phyloP scores from a whole-genome alignment of 164 flowering plant genomes.

The Chloranthus sessilifolius region DNA sequence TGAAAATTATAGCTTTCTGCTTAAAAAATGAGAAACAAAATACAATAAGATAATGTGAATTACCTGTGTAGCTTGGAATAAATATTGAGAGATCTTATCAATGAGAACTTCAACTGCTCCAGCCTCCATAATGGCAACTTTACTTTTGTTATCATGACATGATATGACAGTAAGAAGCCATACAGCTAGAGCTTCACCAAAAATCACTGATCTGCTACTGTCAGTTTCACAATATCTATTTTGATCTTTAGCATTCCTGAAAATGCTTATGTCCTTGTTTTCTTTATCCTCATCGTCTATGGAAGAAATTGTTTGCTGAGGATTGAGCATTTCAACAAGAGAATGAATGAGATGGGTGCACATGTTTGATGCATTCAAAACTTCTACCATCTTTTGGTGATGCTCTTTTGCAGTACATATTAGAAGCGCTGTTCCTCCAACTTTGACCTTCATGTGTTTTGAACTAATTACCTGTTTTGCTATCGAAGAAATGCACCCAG shows the following conservation, averaged over 20 bases:
- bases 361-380: conserved; percentile 50
- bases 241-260: conserved; percentile 41
- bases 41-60: background rate
- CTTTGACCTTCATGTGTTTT: conserved; percentile 43
- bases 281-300: conserved; percentile 25
- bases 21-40: background rate
- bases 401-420: conserved; percentile 83
- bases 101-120: conserved; percentile 89
- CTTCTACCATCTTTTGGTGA: conserved; percentile 62
- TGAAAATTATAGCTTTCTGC: background rate
- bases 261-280: conserved; percentile 45
- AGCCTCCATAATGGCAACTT: conserved; percentile 72
- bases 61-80: conserved; percentile 62
- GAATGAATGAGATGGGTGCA: conserved; percentile 64
- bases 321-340: conserved; percentile 64
- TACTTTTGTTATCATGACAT: conserved; percentile 70
- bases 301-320: conserved; percentile 18
- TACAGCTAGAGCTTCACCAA: conserved; percentile 56
- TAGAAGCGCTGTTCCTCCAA: conserved; percentile 93
- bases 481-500: conserved; percentile 63
- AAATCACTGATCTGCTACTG: conserved; percentile 41
- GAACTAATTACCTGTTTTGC: conserved; percentile 71
- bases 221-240: conserved; percentile 26
- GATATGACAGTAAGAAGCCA: conserved; percentile 87
- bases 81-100: conserved; percentile 57